Conservation (phyloP, 495 filamentous ascomycete species). For the Lentithecium fluviatile region DNA sequence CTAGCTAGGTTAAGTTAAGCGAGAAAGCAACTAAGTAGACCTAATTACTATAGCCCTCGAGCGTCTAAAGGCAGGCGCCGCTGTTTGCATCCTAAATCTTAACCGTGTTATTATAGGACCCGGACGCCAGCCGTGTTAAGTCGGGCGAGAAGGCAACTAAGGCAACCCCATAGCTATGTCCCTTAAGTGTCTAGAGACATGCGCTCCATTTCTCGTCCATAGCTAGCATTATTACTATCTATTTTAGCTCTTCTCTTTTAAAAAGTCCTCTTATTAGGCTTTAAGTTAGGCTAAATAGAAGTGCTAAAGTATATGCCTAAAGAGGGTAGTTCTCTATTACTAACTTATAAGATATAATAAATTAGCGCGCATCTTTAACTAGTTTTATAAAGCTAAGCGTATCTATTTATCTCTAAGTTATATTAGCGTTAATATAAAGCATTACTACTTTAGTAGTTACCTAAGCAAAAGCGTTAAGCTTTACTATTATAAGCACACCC, state of each 20-base stretch:
- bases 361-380: constrained; percentile 37
- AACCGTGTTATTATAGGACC: constrained; percentile 18
- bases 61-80: constrained; percentile 16
- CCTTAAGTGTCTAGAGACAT: constrained; percentile 38
- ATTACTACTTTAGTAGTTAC: too few species aligned
- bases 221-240: constrained; percentile 6
- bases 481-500: too few species aligned
- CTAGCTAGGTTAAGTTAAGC: too few species aligned
- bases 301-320: constrained; percentile 1
- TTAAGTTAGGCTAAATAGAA: constrained; percentile 3
- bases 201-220: constrained; percentile 8
- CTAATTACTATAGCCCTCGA: too few species aligned
- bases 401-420: constrained; percentile 12
- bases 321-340: constrained; percentile 19
- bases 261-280: constrained; percentile 15
- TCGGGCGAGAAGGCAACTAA: constrained; percentile 29
- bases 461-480: too few species aligned
- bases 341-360: constrained; percentile 35
- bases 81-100: constrained; percentile 26
- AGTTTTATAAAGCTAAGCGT: constrained; percentile 10
- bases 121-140: constrained; percentile 22
- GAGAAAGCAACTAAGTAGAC: too few species aligned
- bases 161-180: constrained; percentile 23
- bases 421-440: too few species aligned
- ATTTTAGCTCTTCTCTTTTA: constrained; percentile 13